Evolutionary conservation across 768 basidiomycete genomes (phyloP).

Genomic region (Cystoderma amianthinum): DNA sequence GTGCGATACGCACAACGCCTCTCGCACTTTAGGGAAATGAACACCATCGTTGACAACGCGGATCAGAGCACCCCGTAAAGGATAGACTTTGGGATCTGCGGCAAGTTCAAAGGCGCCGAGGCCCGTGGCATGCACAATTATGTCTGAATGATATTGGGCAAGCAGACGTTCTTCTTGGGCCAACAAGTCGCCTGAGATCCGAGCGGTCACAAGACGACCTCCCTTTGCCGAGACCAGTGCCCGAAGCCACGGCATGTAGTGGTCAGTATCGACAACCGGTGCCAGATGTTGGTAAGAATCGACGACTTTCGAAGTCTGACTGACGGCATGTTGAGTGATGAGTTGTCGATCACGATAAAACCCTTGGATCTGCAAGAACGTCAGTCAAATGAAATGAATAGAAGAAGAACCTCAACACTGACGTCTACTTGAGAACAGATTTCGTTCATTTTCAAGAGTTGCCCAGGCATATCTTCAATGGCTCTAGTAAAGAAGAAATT

Average conservation of each 20-base stretch:
- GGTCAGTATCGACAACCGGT: slow-evolving; percentile 30
- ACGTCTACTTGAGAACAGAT: slow-evolving; percentile 9
- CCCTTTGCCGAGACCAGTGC: slow-evolving; percentile 17
- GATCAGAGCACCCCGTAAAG: slow-evolving; percentile 27
- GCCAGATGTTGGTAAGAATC: slow-evolving; percentile 26
- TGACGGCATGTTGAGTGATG: slow-evolving; percentile 17
- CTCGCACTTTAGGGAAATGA: slow-evolving; percentile 24
- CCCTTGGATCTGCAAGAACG: slow-evolving; percentile 12
- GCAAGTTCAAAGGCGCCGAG: slow-evolving; percentile 22
- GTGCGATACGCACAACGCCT: slow-evolving; percentile 23
- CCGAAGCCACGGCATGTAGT: slow-evolving; percentile 23
- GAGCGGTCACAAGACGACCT: slow-evolving; percentile 17
- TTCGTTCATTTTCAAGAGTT: slow-evolving; percentile 22
- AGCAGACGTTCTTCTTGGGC: slow-evolving; percentile 16
- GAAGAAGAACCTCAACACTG: background rate
- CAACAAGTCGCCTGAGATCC: slow-evolving; percentile 22
- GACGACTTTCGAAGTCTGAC: slow-evolving; percentile 18
- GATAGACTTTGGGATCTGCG: slow-evolving; percentile 22
- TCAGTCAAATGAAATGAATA: background rate
- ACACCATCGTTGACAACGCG: slow-evolving; percentile 26
- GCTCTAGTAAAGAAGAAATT: slow-evolving; percentile 25
- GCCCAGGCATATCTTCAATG: slow-evolving; percentile 15
- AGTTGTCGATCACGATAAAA: slow-evolving; percentile 14
- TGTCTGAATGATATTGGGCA: slow-evolving; percentile 15
- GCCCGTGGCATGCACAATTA: slow-evolving; percentile 28